A percentile compares a stretch with the other conserved stretches of the same genome.
phyloP scores from a whole-genome alignment of 1,284 basidiomycete species.

The Porogramme epimiltina region DNA sequence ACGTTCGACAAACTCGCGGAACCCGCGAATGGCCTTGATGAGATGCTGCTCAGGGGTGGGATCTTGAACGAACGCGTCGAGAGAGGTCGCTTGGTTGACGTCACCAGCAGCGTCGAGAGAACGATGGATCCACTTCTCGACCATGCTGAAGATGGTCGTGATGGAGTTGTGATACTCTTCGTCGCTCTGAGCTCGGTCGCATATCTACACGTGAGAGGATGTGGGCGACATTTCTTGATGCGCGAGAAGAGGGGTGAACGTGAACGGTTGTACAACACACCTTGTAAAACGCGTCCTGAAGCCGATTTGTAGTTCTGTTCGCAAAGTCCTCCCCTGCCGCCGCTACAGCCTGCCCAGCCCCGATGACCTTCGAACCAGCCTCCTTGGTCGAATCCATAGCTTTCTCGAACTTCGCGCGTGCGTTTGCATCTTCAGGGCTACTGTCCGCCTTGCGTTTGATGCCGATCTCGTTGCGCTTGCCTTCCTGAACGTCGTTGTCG shows the following conservation, averaged over 20 bases:
- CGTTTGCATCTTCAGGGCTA: constrained; percentile 40
- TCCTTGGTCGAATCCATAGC: constrained; percentile 65
- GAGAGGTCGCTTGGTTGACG: constrained; percentile 41
- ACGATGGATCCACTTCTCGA: constrained; percentile 57
- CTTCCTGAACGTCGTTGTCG: constrained; percentile 58
- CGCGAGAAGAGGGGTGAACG: no score
- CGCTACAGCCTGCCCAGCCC: constrained; percentile 46
- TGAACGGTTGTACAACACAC: constrained; percentile 35
- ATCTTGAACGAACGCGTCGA: constrained; percentile 58
- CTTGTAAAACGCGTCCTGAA: constrained; percentile 54
- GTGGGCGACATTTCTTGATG: no score
- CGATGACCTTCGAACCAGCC: constrained; percentile 57
- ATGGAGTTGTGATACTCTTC: constrained; percentile 56
- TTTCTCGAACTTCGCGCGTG: constrained; percentile 56
- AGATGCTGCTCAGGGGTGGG: constrained; percentile 59
- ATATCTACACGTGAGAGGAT: constrained; percentile 44
- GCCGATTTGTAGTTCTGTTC: constrained; percentile 39
- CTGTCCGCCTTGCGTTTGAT: constrained; percentile 50
- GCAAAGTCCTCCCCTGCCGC: constrained; percentile 44
- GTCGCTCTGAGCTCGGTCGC: constrained; percentile 61
- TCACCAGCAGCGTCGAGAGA: constrained; percentile 51
- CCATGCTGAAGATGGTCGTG: constrained; percentile 53
- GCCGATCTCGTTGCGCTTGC: constrained; percentile 57
- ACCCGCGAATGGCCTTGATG: constrained; percentile 44
- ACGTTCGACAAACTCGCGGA: constrained; percentile 51